A percentile compares a stretch with the other conserved stretches of the same genome.
Conservation (phyloP, 208 protist genomes). For the Strigomonas galati region DNA sequence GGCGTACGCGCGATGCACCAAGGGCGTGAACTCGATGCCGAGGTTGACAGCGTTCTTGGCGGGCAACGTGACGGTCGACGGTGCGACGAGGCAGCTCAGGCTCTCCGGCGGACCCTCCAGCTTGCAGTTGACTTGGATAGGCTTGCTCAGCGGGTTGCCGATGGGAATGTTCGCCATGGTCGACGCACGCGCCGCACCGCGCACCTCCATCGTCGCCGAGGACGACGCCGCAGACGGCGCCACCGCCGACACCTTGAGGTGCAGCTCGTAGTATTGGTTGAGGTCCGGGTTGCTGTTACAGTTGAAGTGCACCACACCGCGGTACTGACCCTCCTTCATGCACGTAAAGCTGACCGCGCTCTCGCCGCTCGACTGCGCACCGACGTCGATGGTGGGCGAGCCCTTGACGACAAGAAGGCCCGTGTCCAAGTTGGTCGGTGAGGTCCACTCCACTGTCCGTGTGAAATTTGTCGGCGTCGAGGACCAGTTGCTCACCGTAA, state of each 20-base stretch:
- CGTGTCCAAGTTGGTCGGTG: conserved; percentile 43
- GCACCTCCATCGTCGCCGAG: conserved; percentile 58
- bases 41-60: conserved; percentile 55
- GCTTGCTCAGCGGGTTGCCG: conserved; percentile 86
- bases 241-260: conserved; percentile 34
- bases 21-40: conserved; percentile 87
- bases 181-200: conserved; percentile 71
- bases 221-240: conserved; percentile 19
- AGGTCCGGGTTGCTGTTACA: conserved; percentile 78
- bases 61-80: conserved; percentile 50
- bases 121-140: conserved; percentile 59
- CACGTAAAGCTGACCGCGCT: conserved; percentile 76
- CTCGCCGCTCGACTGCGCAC: conserved; percentile 50
- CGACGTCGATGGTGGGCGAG: conserved; percentile 85
- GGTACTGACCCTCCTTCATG: conserved; percentile 78
- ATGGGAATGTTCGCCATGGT: conserved; percentile 71
- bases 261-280: conserved; percentile 84
- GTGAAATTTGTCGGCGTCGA: conserved; percentile 76
- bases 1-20: conserved; percentile 63
- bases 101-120: conserved; percentile 30
- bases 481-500: conserved; percentile 87
- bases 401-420: conserved; percentile 51
- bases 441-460: conserved; percentile 66
- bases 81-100: conserved; percentile 51
- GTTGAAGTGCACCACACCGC: conserved; percentile 55